These are phyloP conservation scores for Acanthamoeba sp. DNA, from an alignment of 208 protist genomes.

Conservation along the genomic window DNA sequence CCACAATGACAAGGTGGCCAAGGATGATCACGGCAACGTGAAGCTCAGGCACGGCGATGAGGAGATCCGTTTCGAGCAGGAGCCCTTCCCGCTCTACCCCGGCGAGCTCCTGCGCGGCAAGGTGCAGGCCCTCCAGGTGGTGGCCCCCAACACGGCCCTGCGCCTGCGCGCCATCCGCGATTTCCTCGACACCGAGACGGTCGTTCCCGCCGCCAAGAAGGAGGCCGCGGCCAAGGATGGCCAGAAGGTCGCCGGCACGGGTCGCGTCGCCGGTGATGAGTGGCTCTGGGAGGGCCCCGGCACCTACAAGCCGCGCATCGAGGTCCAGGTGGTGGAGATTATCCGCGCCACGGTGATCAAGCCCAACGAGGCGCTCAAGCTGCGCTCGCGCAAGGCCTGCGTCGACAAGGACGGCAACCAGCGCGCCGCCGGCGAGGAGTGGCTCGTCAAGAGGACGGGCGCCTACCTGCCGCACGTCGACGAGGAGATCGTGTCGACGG, in stretches of 20 bases:
- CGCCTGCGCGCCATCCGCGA: constrained; percentile 86
- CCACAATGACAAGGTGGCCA: constrained; percentile 82
- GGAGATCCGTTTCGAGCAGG: constrained; percentile 92
- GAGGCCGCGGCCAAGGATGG: not conserved
- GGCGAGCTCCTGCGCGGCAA: constrained; percentile 85
- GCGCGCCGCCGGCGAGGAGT: constrained; percentile 92
- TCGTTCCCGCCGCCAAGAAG: not conserved
- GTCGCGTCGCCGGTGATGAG: constrained; percentile 88
- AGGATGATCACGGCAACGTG: constrained; percentile 91
- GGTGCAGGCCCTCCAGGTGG: constrained; percentile 83
- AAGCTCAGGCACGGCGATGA: constrained; percentile 94
- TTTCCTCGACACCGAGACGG: constrained; percentile 77
- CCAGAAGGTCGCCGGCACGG: not conserved
- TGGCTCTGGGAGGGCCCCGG: constrained; percentile 90
- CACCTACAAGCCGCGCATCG: constrained; percentile 89
- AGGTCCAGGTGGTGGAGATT: constrained; percentile 87
- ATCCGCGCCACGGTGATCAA: constrained; percentile 86
- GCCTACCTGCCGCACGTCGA: constrained; percentile 91
- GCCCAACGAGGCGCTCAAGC: constrained; percentile 87
- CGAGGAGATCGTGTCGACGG: constrained; percentile 90
- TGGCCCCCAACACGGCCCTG: constrained; percentile 85
- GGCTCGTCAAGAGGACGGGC: constrained; percentile 87
- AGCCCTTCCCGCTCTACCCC: constrained; percentile 92
- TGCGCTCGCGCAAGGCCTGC: constrained; percentile 85
- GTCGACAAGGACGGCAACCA: constrained; percentile 82